Evolutionary conservation across 2,329 filamentous ascomycete species (phyloP).

Genomic region (Thyridium curvatum): DNA sequence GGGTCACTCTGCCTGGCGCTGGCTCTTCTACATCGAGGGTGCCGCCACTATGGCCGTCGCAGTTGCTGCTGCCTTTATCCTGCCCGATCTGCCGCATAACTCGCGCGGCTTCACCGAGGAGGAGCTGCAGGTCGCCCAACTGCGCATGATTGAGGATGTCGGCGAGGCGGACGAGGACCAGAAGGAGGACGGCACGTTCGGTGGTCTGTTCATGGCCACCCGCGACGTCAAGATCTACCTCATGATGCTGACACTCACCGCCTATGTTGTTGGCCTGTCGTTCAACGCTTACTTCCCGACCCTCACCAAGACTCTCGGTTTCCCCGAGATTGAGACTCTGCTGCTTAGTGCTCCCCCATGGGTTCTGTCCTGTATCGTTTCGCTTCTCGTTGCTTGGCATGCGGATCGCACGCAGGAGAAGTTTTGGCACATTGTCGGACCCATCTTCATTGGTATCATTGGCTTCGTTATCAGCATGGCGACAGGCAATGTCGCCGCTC

Average conservation of each 20-base stretch:
- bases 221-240: slow-evolving; percentile 56
- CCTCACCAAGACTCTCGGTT: slow-evolving; percentile 44
- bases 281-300: slow-evolving; percentile 53
- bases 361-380: slow-evolving; percentile 49
- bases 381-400: slow-evolving; percentile 44
- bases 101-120: slow-evolving; percentile 49
- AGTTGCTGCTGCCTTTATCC: slow-evolving; percentile 34
- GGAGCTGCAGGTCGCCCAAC: slow-evolving; percentile 46
- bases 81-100: slow-evolving; percentile 47
- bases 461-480: slow-evolving; percentile 57
- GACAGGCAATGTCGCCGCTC: slow-evolving; percentile 47
- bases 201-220: slow-evolving; percentile 48
- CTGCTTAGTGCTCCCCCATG: slow-evolving; percentile 51
- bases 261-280: slow-evolving; percentile 49
- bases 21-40: slow-evolving; percentile 12
- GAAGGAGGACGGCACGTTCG: slow-evolving; percentile 39
- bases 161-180: slow-evolving; percentile 47
- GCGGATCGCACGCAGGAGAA: slow-evolving; percentile 49
- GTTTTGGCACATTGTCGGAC: slow-evolving; percentile 53
- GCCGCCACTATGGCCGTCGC: slow-evolving; percentile 11
- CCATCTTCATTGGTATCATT: slow-evolving; percentile 44
- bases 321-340: slow-evolving; percentile 42
- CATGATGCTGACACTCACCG: slow-evolving; percentile 54
- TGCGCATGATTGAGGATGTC: slow-evolving; percentile 49
- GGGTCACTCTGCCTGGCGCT: not conserved